Evolutionary conservation across 495 filamentous ascomycete genomes (phyloP), one percentile per base, ranked within the genome.

Genomic region (Zalerion maritima): DNA sequence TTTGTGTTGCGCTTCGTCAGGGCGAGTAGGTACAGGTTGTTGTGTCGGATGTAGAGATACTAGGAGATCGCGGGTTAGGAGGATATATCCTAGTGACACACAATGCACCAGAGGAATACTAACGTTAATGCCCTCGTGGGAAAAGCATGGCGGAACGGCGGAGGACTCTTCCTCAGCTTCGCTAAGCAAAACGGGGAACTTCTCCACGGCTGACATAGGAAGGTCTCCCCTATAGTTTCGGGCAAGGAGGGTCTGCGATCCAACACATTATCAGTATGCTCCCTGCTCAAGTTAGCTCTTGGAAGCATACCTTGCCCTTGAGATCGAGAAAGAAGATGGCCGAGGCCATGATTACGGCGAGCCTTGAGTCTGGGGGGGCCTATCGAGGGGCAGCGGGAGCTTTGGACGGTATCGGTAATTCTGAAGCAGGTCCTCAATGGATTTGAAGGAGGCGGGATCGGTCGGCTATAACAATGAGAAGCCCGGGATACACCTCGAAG

Each of bases 121-220:
- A 59, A 93, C 86, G 48, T 99, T 99, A 55, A 99, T 91, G 43
- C 91, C 91, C 59, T 96, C 89, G 55, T 92, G 79, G 24, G 87
- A 94, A 65, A 99, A 94, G 57, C 91, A 99, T 44, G 91, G 91
- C 20, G 91, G 83, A 15, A 96, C 89, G 25, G 89, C 86, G 21
- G 87, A 94, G 45, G 79, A 89, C 57, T 99, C 91, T 73, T 99
- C 91, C 75, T 99, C 91, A 54, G 91, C 91, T 63, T 99, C 91
- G 54, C 79, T 84, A 35, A 99, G 73, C 37, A 99, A 82, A 46
- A 92, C 70, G 35, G 91, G 91, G 56, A 99, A 99, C 54, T 89
- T 89, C 60, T 99, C 91, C 50, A 96, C 91, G 24, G 91, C 91
- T 32, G 84, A 91, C 91, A 99, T 96, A 52, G 91, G 91, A 46